These are phyloP conservation scores for Kurtzmaniella cleridarum DNA, from an alignment of 805 yeast species.

Conservation along the genomic window DNA sequence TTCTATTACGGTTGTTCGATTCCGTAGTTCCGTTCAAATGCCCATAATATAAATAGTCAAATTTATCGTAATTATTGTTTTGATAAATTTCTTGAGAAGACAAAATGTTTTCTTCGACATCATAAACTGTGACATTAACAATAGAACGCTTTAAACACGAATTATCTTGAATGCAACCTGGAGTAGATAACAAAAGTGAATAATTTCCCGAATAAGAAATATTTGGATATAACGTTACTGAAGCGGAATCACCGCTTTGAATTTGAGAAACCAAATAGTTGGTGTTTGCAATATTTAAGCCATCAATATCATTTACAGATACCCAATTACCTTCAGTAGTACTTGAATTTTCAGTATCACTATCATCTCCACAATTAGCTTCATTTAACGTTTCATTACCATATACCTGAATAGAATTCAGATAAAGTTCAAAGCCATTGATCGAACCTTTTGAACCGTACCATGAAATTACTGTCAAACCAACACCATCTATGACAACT, in stretches of 20 bases:
- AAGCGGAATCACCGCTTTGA: constrained; percentile 20
- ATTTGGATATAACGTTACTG: constrained; percentile 59
- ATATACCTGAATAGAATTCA: constrained; percentile 53
- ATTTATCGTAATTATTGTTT: constrained; percentile 73
- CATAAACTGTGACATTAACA: constrained; percentile 67
- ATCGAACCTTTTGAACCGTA: constrained; percentile 69
- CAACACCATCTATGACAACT: constrained; percentile 54
- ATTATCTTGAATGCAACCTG: constrained; percentile 70
- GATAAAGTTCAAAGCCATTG: constrained; percentile 67
- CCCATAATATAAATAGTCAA: constrained; percentile 74
- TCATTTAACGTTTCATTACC: constrained; percentile 73
- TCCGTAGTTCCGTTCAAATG: constrained; percentile 44
- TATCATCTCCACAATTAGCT: constrained; percentile 47
- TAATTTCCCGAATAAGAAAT: constrained; percentile 72
- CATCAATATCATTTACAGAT: constrained; percentile 18
- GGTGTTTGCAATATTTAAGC: constrained; percentile 18
- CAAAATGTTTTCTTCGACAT: constrained; percentile 41
- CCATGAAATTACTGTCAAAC: constrained; percentile 58
- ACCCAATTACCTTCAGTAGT: constrained; percentile 24
- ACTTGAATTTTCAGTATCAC: constrained; percentile 19
- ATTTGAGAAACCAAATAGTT: constrained; percentile 29
- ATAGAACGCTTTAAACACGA: constrained; percentile 70
- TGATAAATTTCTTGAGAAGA: constrained; percentile 56
- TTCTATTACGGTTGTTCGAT: constrained; percentile 20
- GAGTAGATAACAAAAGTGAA: constrained; percentile 69